These are phyloP conservation scores for Suillus subaureus DNA, from an alignment of 768 basidiomycete species.

Conservation along the genomic window DNA sequence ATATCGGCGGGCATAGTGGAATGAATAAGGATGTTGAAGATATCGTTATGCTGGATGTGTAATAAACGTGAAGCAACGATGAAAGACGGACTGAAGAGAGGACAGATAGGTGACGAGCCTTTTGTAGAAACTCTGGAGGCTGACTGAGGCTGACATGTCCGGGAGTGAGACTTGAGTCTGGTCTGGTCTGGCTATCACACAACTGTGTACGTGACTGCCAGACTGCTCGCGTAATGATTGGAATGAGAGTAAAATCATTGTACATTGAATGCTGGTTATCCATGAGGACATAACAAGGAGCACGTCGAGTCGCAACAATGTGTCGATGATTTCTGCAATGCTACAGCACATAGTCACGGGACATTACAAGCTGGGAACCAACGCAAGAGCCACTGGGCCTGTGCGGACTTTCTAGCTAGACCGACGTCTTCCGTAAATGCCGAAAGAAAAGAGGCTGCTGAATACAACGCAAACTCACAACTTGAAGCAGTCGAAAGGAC, in stretches of 20 bases:
- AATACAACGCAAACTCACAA: neutral
- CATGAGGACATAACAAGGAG: neutral
- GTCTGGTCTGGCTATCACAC: neutral
- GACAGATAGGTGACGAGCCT: neutral
- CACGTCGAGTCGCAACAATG: neutral
- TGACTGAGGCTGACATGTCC: slow-evolving; percentile 3
- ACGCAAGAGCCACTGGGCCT: neutral
- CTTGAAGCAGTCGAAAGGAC: neutral
- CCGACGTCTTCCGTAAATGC: neutral
- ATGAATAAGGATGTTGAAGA: neutral
- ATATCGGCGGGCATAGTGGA: neutral
- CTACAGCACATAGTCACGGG: neutral
- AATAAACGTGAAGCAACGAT: neutral
- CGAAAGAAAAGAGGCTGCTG: neutral
- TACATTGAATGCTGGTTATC: neutral
- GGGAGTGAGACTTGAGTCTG: neutral
- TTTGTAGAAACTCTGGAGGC: neutral
- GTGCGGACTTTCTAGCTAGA: neutral
- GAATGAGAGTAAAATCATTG: neutral
- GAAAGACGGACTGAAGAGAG: neutral
- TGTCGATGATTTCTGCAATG: neutral
- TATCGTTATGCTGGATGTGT: neutral
- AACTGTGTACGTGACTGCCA: neutral
- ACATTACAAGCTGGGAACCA: neutral
- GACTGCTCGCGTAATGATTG: neutral